A percentile compares a stretch with the other conserved stretches of the same genome.
Conservation (phyloP, 257 asterid species). For the Plantago ovata region DNA sequence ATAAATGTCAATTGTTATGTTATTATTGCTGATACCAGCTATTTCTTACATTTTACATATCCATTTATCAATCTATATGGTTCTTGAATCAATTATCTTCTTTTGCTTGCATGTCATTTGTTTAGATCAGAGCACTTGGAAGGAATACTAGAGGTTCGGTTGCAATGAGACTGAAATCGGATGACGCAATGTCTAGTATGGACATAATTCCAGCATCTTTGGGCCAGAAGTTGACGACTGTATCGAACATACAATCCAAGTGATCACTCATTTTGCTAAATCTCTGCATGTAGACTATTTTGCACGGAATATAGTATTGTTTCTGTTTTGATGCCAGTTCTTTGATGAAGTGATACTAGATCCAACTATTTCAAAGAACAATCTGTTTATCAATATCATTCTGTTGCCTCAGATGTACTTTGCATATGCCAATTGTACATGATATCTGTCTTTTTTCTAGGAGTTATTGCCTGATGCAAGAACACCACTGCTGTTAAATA, state of each 20-base stretch:
- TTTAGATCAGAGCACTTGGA: constrained; percentile 84
- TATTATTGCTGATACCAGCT: background rate
- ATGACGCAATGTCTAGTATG: constrained; percentile 90
- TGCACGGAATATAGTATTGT: no score
- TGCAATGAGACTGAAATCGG: constrained; percentile 88
- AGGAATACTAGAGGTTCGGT: constrained; percentile 88
- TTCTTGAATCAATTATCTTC: constrained; percentile 14
- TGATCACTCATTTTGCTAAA: constrained; percentile 26
- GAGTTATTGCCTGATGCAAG: no score
- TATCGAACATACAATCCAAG: constrained; percentile 36
- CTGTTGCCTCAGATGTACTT: no score
- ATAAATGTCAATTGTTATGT: constrained; percentile 1
- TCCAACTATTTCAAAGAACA: no score
- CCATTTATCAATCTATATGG: constrained; percentile 1
- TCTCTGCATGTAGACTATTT: no score
- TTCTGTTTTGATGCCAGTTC: background rate
- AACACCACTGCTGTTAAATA: no score
- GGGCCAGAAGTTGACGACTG: constrained; percentile 42
- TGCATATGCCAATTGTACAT: no score
- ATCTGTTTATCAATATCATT: no score
- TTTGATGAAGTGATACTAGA: background rate
- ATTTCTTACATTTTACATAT: background rate
- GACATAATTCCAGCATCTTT: constrained; percentile 83
- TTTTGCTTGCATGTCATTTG: constrained; percentile 22
- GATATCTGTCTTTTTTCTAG: no score